Base-by-base conservation (phyloP, 2,329 filamentous ascomycete species). In the Phyllosticta citrichinensis region DNA sequence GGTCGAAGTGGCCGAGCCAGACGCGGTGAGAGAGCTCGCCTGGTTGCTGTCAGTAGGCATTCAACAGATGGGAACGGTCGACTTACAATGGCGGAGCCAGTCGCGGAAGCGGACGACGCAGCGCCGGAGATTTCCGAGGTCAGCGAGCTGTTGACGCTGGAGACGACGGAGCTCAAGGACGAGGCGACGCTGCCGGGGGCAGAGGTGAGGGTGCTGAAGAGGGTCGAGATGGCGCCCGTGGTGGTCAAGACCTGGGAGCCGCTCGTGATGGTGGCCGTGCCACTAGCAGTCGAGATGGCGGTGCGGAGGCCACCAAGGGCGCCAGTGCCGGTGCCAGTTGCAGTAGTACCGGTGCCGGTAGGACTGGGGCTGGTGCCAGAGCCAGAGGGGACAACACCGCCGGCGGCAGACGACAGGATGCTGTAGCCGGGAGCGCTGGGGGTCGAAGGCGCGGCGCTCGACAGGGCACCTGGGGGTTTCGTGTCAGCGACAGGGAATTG, bases 141-240 rank as follows among this genome's bases (percentile, higher is more conserved):
- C 11, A 52, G 12, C 19, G 51, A 22, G n/a, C 19, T 52, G 19
- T 52, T 55, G 19, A 33, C 27, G 19, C 53, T 59, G 27, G 57
- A 52, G 35, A 30, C 52, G 30, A 33, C 66, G 47, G 64, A 64
- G 52, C 67, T 56, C 50, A 62, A 54, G 52, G 66, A 66, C 52
- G 65, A 65, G 52, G 64, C 62, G 57, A 53, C 52, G 14, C 40
- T 52, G 25, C 58, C 17, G 11, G 30, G 40, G 24, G 58, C 61
- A 6, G 58, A 59, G 52, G 50, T 53, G 11, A 27, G 57, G 10
- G 64, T 62, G 22, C 56, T 55, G 20, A 40, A 25, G 56, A 68
- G 68, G 55, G 67, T 67, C 25, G 68, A 69, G 53, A 65, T 67
- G 54, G 63, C 64, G 51, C 64, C 55, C 25, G 66, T 64, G 56